Conservation (phyloP, 306 rosid genomes). For the Erythrophleum fordii region DNA sequence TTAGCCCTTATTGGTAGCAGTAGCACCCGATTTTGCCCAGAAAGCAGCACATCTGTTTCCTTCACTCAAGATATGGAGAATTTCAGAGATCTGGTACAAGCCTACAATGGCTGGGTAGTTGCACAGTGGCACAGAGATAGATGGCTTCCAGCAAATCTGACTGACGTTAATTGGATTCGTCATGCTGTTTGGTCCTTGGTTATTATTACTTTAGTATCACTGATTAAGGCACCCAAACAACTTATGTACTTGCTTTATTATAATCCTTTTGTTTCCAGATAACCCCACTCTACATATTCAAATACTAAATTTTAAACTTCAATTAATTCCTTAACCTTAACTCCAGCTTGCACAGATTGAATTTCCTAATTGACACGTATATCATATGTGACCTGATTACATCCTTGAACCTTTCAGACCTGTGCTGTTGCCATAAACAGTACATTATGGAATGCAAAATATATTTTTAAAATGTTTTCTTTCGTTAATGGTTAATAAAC, state of each 20-base stretch:
- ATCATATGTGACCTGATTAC: conserved; percentile 7
- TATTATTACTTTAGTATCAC: neutral
- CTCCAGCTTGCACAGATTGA: conserved; percentile 1
- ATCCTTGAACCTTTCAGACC: neutral
- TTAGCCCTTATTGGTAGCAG: neutral
- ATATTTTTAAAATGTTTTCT: neutral
- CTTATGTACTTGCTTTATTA: neutral
- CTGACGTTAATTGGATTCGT: neutral
- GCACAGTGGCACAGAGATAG: neutral
- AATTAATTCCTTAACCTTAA: neutral
- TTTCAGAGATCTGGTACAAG: neutral
- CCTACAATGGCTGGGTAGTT: neutral
- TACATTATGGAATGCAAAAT: neutral
- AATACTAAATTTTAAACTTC: neutral
- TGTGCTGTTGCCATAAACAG: neutral
- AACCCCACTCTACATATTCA: neutral
- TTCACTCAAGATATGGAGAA: neutral
- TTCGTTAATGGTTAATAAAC: neutral
- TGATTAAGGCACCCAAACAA: neutral
- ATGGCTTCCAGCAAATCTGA: neutral
- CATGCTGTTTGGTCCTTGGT: neutral
- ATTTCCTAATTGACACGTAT: conserved; percentile 4
- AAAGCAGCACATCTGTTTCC: neutral
- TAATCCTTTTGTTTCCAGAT: neutral
- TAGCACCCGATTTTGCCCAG: neutral